A percentile compares a stretch with the other conserved stretches of the same genome.
Evolutionary conservation across 805 yeast species (phyloP).

Genomic region (Diddensiella transvaalensis): DNA sequence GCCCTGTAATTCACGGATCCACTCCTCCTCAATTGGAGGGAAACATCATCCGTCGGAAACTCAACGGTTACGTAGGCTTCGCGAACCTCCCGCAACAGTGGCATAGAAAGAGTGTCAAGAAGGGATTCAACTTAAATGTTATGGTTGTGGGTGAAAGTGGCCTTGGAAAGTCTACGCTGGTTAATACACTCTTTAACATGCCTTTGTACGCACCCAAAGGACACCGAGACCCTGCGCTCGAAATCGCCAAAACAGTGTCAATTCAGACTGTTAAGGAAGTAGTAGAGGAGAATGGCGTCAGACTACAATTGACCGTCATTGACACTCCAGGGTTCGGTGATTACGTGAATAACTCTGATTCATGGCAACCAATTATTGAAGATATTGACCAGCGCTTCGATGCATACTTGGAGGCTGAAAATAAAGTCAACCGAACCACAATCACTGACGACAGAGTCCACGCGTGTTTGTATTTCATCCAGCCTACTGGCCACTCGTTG

Average conservation of each 20-base stretch:
- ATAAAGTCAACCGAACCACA: slow-evolving; percentile 67
- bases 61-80: slow-evolving; percentile 92
- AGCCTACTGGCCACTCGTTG: slow-evolving; percentile 94
- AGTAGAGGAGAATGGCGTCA: slow-evolving; percentile 92
- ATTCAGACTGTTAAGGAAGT: slow-evolving; percentile 63
- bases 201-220: slow-evolving; percentile 48
- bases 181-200: slow-evolving; percentile 82
- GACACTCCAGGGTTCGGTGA: slow-evolving; percentile 96
- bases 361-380: slow-evolving; percentile 89
- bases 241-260: slow-evolving; percentile 45
- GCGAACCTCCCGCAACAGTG: slow-evolving; percentile 98
- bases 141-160: slow-evolving; percentile 86
- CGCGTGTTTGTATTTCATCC: slow-evolving; percentile 89
- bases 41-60: slow-evolving; percentile 47
- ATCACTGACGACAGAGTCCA: slow-evolving; percentile 83
- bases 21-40: slow-evolving; percentile 18
- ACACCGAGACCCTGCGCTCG: slow-evolving; percentile 42
- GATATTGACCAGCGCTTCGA: slow-evolving; percentile 87
- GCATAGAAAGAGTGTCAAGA: slow-evolving; percentile 89
- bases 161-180: slow-evolving; percentile 86
- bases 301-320: slow-evolving; percentile 74
- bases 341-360: slow-evolving; percentile 68
- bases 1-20: slow-evolving; percentile 17
- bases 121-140: slow-evolving; percentile 85
- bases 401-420: slow-evolving; percentile 83